phyloP scores from a whole-genome alignment of 2,329 filamentous ascomycete genomes.

The Sclerotinia subarctica region DNA sequence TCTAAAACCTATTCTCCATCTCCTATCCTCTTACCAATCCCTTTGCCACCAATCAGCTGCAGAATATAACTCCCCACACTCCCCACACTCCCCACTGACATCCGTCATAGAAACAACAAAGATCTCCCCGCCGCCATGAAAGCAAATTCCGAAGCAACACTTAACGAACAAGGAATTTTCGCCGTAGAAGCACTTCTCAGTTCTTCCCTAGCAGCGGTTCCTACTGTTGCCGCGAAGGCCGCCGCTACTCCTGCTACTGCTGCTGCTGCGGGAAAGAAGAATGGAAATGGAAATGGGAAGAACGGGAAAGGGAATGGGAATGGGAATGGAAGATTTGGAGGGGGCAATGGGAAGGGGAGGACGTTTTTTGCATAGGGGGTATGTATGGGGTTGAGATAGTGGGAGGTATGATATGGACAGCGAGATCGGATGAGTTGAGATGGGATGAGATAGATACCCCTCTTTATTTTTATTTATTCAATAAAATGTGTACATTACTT shows the following conservation, averaged over 20 bases:
- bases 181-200: slow-evolving; percentile 14
- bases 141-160: slow-evolving; percentile 13
- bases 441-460: not conserved
- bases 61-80: not conserved
- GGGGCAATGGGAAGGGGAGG: not conserved
- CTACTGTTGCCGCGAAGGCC: not conserved
- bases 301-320: not conserved
- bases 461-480: too few relatives aligned
- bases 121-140: slow-evolving; percentile 7
- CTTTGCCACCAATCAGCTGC: too few relatives aligned
- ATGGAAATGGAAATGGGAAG: not conserved
- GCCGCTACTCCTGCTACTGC: not conserved
- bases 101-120: slow-evolving; percentile 1
- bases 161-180: slow-evolving; percentile 7
- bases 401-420: not conserved
- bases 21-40: not conserved
- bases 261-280: not conserved
- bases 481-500: too few relatives aligned
- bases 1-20: too few relatives aligned
- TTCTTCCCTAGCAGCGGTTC: not conserved
- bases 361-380: not conserved
- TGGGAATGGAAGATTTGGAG: not conserved
- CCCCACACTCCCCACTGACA: not conserved
- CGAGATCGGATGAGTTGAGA: not conserved
- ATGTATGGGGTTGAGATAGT: not conserved